Evolutionary conservation across 2,329 filamentous ascomycete species (phyloP).

Genomic region (Trichophyton verrucosum): DNA sequence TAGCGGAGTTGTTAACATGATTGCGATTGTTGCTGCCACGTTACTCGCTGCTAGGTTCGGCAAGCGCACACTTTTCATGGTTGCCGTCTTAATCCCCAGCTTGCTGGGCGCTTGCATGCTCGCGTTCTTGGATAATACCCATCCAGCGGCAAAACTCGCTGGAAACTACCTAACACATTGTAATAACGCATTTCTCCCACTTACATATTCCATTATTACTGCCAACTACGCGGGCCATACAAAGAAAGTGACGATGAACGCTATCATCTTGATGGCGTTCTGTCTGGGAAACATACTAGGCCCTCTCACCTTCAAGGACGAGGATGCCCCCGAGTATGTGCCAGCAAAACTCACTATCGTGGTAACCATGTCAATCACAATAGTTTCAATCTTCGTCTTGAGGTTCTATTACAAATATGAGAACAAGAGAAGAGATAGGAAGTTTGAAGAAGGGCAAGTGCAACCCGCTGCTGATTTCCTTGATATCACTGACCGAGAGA

Average conservation of each 20-base stretch:
- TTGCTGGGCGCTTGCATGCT: conserved; percentile 53
- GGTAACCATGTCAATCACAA: conserved; percentile 54
- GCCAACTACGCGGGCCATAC: conserved; percentile 62
- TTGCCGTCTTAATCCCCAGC: conserved; percentile 55
- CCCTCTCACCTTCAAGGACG: conserved; percentile 51
- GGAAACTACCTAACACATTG: conserved; percentile 65
- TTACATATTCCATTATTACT: conserved; percentile 54
- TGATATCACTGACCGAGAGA: conserved; percentile 52
- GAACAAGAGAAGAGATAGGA: conserved; percentile 47
- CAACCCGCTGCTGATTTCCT: conserved; percentile 46
- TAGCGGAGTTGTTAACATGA: not conserved
- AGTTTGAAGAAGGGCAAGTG: conserved; percentile 32
- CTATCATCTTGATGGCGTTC: conserved; percentile 60
- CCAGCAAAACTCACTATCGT: conserved; percentile 58
- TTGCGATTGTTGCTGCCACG: not conserved
- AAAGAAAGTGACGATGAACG: conserved; percentile 57
- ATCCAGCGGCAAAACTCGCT: conserved; percentile 49
- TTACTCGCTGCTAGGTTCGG: conserved; percentile 30
- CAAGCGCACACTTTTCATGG: conserved; percentile 63
- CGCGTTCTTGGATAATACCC: conserved; percentile 50
- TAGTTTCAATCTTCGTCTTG: conserved; percentile 43
- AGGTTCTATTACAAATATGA: conserved; percentile 46
- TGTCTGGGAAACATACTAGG: conserved; percentile 55
- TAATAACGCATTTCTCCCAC: conserved; percentile 62
- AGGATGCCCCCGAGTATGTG: conserved; percentile 53